Base-by-base conservation (phyloP, 192 early-diverging fungal genomes). In the Thamnidium elegans region DNA sequence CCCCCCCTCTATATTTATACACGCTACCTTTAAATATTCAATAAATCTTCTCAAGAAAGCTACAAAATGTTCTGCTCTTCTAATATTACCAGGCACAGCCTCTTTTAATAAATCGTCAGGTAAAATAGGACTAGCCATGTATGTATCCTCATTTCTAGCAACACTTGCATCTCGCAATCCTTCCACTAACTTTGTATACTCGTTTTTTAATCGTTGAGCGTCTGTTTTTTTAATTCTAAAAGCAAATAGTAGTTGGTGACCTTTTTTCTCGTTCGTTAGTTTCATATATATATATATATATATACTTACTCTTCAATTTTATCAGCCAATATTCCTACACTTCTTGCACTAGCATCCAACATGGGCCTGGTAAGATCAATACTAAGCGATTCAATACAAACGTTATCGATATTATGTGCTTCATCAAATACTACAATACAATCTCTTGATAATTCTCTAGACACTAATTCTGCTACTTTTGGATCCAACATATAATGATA, bases 401-500 rank as follows among this genome's bases (percentile, higher is more conserved):
- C 96, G 79, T 96, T 98, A 83, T 91, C 97, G 63, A 99, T 98
- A 70, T 99, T 98, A 80, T 99, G 96, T 1, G 98, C 98, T 72
- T 99, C 98, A 78, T 99, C 98, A 80, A 99, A 99, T 0, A 99
- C 90, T n/a, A 99, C 90, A 54, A 99, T 98, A 42, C 89, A 88
- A 52, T 98, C 92, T 73, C 90, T 92, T 36, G 91, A 89, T 54
- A 99, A 66, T 70, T 98, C 96, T 75, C 90, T 94, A 4, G 95
- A 98, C 32, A 99, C 93, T 55, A 97, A 68, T 44, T 98, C 96
- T 6, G 98, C 98, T 2, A 99, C 96, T 78, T 99, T 99, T 19
- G 98, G 98, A 74, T 99, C 98, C n/a, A 99, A 79, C 79, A 99
- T 84, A 69, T 99, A 99, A 70, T 99, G 96, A 70, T 98, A 99